phyloP scores from a whole-genome alignment of 2,329 filamentous ascomycete genomes.

The Cadophora gregata region DNA sequence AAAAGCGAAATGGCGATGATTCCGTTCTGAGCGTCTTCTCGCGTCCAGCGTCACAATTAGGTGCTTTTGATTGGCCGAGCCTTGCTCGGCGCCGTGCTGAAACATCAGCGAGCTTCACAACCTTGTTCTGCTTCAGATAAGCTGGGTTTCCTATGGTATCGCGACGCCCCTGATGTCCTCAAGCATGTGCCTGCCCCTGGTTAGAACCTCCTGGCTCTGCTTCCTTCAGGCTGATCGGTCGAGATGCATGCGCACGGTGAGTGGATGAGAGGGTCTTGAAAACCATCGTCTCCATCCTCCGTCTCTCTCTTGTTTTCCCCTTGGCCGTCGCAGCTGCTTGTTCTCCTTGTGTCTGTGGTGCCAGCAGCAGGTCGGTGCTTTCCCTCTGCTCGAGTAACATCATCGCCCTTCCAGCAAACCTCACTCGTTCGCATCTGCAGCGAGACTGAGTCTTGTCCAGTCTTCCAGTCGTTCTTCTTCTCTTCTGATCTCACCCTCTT shows the following conservation, averaged over 20 bases:
- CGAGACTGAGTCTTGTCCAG: conserved; percentile 25
- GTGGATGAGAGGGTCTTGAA: neutral
- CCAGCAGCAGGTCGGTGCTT: conserved; percentile 20
- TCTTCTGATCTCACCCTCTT: conserved; percentile 26
- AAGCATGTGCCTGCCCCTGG: neutral
- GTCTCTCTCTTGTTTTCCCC: conserved; percentile 6
- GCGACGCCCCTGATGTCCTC: conserved; percentile 8
- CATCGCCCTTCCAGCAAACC: conserved; percentile 22
- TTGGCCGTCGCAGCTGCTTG: conserved; percentile 8
- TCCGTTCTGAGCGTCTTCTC: conserved; percentile 6
- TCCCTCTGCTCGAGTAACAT: conserved; percentile 19
- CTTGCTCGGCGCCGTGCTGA: conserved; percentile 2
- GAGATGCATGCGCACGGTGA: neutral
- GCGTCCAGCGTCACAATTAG: conserved; percentile 4
- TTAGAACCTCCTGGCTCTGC: neutral
- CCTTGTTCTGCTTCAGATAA: conserved; percentile 9
- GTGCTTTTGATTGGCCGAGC: neutral
- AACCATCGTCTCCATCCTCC: too few relatives aligned
- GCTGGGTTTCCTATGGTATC: conserved; percentile 1
- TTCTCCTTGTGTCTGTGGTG: conserved; percentile 5
- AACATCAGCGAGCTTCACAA: conserved; percentile 11
- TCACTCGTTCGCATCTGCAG: conserved; percentile 20
- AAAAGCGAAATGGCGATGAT: neutral
- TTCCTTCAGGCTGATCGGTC: neutral
- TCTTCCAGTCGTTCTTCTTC: conserved; percentile 22